phyloP scores from a whole-genome alignment of 345 rosid genomes.

The Xanthoceras sorbifolium region DNA sequence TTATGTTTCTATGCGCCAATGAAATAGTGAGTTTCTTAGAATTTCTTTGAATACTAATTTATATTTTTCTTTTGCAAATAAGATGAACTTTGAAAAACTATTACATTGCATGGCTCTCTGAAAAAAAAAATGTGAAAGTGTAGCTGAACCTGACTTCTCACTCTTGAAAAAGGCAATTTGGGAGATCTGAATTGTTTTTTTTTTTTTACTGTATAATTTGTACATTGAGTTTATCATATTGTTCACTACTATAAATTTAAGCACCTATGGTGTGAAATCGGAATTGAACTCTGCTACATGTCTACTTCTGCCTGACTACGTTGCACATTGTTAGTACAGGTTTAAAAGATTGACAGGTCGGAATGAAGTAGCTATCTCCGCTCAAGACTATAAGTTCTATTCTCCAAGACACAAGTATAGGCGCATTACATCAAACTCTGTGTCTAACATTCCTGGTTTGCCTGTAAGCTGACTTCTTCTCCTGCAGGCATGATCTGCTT shows the following conservation, averaged over 20 bases:
- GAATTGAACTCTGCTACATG: slow-evolving; percentile 1
- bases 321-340: slow-evolving; percentile 46
- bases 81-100: not conserved
- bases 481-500: slow-evolving; percentile 1
- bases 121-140: not conserved
- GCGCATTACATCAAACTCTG: slow-evolving; percentile 50
- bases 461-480: slow-evolving; percentile 50
- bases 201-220: not conserved
- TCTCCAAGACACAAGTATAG: slow-evolving; percentile 90
- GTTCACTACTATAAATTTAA: not conserved
- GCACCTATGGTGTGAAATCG: slow-evolving; percentile 2
- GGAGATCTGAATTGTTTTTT: no score
- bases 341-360: slow-evolving; percentile 84
- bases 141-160: not conserved
- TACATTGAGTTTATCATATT: not conserved
- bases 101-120: not conserved
- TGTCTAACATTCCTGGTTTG: slow-evolving; percentile 56
- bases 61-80: not conserved
- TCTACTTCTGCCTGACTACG: slow-evolving; percentile 15
- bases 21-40: not conserved
- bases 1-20: not conserved
- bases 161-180: not conserved
- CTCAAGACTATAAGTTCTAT: slow-evolving; percentile 81
- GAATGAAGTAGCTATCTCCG: slow-evolving; percentile 71
- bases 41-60: not conserved